phyloP scores from a whole-genome alignment of 2,329 filamentous ascomycete species.

The Helminthosporium solani region DNA sequence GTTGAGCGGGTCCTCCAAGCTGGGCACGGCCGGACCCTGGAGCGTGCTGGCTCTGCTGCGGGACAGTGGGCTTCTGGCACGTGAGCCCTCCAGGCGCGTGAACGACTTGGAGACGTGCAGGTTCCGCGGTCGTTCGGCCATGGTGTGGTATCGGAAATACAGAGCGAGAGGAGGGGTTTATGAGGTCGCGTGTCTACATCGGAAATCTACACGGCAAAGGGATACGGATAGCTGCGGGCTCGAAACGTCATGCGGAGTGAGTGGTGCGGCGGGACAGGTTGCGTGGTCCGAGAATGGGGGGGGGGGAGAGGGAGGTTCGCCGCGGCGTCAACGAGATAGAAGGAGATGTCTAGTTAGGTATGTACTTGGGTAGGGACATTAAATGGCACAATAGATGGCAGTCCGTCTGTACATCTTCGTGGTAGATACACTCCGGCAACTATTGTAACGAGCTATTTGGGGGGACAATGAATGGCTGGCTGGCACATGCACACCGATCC shows the following conservation, averaged over 20 bases:
- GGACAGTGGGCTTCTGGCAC: constrained; percentile 33
- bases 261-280: background rate
- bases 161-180: constrained; percentile 8
- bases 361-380: too few species aligned
- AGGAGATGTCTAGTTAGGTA: too few species aligned
- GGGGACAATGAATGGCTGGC: too few species aligned
- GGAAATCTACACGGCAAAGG: constrained; percentile 19
- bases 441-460: too few species aligned
- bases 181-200: constrained; percentile 29
- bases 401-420: too few species aligned
- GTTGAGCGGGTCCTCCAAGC: constrained; percentile 47
- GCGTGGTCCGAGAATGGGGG: too few species aligned
- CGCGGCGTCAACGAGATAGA: too few species aligned
- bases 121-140: constrained; percentile 36
- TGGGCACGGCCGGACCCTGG: constrained; percentile 44
- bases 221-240: constrained; percentile 19
- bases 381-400: too few species aligned
- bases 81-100: constrained; percentile 48
- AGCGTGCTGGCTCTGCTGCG: constrained; percentile 51
- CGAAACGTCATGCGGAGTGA: constrained; percentile 37
- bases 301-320: too few species aligned
- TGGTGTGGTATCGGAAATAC: constrained; percentile 14
- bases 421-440: too few species aligned
- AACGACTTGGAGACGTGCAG: constrained; percentile 51
- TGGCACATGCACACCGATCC: too few species aligned